Conservation (phyloP, 495 filamentous ascomycete genomes). For the Penicillium manginii region DNA sequence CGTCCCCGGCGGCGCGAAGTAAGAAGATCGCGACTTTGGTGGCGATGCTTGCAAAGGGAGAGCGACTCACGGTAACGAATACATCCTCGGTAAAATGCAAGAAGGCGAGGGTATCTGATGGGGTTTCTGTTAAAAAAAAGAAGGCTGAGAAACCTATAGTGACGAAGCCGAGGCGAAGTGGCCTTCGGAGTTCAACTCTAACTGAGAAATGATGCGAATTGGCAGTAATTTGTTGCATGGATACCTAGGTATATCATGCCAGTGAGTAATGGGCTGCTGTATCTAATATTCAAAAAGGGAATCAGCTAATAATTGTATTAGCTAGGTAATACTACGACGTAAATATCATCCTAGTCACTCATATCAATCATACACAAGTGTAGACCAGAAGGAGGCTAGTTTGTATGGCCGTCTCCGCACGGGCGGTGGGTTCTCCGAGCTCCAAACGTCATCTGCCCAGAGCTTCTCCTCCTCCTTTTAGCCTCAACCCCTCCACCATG, state of each 20-base stretch:
- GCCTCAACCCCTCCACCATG: slow-evolving; percentile 52
- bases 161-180: background rate
- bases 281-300: too few relatives aligned
- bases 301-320: too few relatives aligned
- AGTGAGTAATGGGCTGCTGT: too few relatives aligned
- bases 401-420: slow-evolving; percentile 25
- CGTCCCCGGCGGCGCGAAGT: slow-evolving; percentile 20
- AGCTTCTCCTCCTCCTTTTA: slow-evolving; percentile 1
- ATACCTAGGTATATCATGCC: too few relatives aligned
- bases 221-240: too few relatives aligned
- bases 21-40: slow-evolving; percentile 28
- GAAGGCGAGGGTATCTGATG: background rate
- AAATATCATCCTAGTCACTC: too few relatives aligned
- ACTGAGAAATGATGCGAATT: slow-evolving; percentile 9
- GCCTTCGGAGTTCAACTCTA: background rate
- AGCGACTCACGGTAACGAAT: background rate
- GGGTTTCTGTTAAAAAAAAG: background rate
- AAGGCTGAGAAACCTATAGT: background rate
- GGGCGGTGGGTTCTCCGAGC: slow-evolving; percentile 29
- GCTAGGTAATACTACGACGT: too few relatives aligned
- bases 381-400: background rate
- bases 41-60: slow-evolving; percentile 25
- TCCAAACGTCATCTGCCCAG: slow-evolving; percentile 18
- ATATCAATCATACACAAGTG: too few relatives aligned
- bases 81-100: background rate